These are phyloP conservation scores for Mediolabrus comicus DNA, from an alignment of 108 stramenopile genomes.

Conservation along the genomic window DNA sequence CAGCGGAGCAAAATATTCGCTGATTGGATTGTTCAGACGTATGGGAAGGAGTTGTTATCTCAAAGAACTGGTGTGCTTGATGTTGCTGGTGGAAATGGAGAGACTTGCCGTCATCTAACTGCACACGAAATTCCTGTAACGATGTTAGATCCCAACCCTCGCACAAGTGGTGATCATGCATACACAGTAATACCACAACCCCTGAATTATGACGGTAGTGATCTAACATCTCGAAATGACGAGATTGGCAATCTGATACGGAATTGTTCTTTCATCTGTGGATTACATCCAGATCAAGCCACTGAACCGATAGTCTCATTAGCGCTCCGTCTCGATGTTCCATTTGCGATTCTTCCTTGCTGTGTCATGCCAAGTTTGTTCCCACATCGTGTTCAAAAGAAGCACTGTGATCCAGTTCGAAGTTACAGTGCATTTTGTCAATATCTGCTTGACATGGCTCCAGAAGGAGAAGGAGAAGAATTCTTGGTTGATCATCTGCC, in stretches of 20 bases:
- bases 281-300: constrained; percentile 54
- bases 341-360: constrained; percentile 55
- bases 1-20: constrained; percentile 37
- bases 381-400: constrained; percentile 22
- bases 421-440: constrained; percentile 56
- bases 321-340: constrained; percentile 35
- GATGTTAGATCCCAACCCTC: constrained; percentile 49
- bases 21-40: constrained; percentile 25
- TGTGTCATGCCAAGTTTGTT: constrained; percentile 55
- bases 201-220: constrained; percentile 43
- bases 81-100: constrained; percentile 47
- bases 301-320: constrained; percentile 44
- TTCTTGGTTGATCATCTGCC: constrained; percentile 50
- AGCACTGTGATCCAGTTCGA: constrained; percentile 32
- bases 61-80: constrained; percentile 39
- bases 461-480: constrained; percentile 10
- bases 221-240: constrained; percentile 23
- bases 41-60: constrained; percentile 15
- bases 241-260: constrained; percentile 9
- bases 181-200: constrained; percentile 46
- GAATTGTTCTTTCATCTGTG: constrained; percentile 35
- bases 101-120: constrained; percentile 22
- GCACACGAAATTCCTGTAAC: constrained; percentile 23
- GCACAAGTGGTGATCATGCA: constrained; percentile 1
- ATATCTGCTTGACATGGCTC: constrained; percentile 59